Percentiles rank a stretch among this genome's conserved stretches.
These are phyloP conservation scores for Choiromyces venosus DNA, from an alignment of 495 filamentous ascomycete species.

Conservation along the genomic window DNA sequence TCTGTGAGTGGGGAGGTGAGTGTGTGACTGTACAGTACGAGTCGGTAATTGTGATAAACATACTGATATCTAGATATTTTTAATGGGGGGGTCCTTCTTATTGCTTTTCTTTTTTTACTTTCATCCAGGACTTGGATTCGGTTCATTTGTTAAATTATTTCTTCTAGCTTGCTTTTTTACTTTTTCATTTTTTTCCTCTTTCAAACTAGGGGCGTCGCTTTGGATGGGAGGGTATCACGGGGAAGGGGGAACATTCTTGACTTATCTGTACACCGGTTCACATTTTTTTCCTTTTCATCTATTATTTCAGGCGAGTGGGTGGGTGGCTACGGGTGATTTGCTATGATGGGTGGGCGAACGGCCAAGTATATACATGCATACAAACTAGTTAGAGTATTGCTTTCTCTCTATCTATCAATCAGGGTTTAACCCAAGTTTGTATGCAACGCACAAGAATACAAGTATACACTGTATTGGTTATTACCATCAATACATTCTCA, in stretches of 20 bases:
- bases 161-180: background rate
- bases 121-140: background rate
- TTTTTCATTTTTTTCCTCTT: background rate
- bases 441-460: background rate
- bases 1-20: background rate
- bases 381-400: background rate
- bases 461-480: too few species aligned
- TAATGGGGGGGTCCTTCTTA: background rate
- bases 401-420: background rate
- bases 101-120: background rate
- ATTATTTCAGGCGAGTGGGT: background rate
- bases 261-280: background rate
- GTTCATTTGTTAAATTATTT: background rate
- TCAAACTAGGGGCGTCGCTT: background rate
- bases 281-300: background rate
- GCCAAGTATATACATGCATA: background rate
- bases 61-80: background rate
- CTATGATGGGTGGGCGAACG: background rate
- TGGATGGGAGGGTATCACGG: background rate
- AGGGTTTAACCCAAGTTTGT: background rate
- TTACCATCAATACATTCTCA: too few species aligned
- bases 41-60: background rate
- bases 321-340: background rate
- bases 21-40: background rate
- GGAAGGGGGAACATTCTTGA: background rate